These are phyloP conservation scores for Colletotrichum ledebouriae DNA, from an alignment of 2,329 filamentous ascomycete species.

Conservation along the genomic window DNA sequence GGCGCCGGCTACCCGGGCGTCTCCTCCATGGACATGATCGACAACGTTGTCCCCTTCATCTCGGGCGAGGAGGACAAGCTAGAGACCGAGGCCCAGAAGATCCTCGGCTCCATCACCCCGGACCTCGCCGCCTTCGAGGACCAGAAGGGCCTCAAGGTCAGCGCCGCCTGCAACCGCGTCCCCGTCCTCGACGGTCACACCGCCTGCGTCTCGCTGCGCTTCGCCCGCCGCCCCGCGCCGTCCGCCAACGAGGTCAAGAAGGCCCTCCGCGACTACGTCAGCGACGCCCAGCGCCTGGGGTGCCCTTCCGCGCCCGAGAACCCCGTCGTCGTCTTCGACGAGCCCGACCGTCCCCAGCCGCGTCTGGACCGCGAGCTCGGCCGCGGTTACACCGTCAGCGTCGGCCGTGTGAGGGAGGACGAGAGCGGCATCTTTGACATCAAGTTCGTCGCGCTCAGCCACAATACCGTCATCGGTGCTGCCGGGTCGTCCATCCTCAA, in stretches of 20 bases:
- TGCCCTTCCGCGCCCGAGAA: slow-evolving; percentile 88
- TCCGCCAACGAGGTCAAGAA: slow-evolving; percentile 81
- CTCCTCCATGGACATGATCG: slow-evolving; percentile 93
- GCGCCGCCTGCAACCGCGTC: slow-evolving; percentile 92
- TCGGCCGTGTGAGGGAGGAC: slow-evolving; percentile 88
- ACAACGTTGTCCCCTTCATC: slow-evolving; percentile 97
- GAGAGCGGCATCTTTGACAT: slow-evolving; percentile 92
- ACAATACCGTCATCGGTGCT: slow-evolving; percentile 91
- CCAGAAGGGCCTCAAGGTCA: slow-evolving; percentile 80
- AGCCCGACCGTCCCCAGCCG: slow-evolving; percentile 91
- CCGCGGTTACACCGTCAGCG: slow-evolving; percentile 89
- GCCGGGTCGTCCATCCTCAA: slow-evolving; percentile 97
- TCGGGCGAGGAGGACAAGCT: slow-evolving; percentile 96
- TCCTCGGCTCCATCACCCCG: slow-evolving; percentile 81
- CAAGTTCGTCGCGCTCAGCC: slow-evolving; percentile 93
- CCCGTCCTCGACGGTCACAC: slow-evolving; percentile 96
- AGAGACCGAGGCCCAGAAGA: slow-evolving; percentile 94
- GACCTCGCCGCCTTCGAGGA: slow-evolving; percentile 82
- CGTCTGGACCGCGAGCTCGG: slow-evolving; percentile 88
- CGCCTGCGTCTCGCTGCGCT: slow-evolving; percentile 90
- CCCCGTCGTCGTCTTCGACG: slow-evolving; percentile 90
- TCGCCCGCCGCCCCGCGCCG: slow-evolving; percentile 81
- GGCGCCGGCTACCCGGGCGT: slow-evolving; percentile 94
- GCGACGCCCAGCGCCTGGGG: slow-evolving; percentile 84
- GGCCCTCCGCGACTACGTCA: slow-evolving; percentile 84